phyloP scores from a whole-genome alignment of 768 basidiomycete genomes.

The Podaxis sp. region DNA sequence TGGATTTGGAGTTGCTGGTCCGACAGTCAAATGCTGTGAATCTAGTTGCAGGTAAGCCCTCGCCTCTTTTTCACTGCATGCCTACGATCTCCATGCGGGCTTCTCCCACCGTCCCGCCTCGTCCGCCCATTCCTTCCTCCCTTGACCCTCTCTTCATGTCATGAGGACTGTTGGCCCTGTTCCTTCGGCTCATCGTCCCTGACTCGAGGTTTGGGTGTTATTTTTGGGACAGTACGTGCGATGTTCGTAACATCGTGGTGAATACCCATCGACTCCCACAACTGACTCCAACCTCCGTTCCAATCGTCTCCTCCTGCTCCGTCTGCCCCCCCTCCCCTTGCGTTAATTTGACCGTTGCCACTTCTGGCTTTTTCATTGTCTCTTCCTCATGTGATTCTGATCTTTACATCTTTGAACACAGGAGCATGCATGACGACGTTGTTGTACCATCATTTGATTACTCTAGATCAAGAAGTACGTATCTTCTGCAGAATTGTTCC shows the following conservation, averaged over 20 bases:
- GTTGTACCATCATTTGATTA: constrained; percentile 26
- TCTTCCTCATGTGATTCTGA: neutral
- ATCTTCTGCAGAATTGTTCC: neutral
- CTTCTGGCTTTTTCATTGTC: neutral
- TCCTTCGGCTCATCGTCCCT: neutral
- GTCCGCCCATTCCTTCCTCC: neutral
- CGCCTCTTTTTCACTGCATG: neutral
- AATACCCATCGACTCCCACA: neutral
- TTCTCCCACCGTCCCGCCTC: neutral
- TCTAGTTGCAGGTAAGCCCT: constrained; percentile 24
- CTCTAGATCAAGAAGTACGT: constrained; percentile 26
- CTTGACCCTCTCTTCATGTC: neutral
- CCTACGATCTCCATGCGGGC: neutral
- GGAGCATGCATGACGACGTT: constrained; percentile 28
- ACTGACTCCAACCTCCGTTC: no score
- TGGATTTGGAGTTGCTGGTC: constrained; percentile 14
- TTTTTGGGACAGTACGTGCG: neutral
- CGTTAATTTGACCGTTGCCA: neutral
- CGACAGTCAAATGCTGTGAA: constrained; percentile 26
- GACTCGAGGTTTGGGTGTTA: neutral
- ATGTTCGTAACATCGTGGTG: neutral
- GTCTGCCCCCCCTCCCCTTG: neutral
- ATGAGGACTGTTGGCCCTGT: neutral
- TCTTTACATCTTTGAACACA: constrained; percentile 3
- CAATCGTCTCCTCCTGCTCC: neutral